Base-by-base conservation (phyloP, 208 protist genomes). In the Acanthamoeba triangularis region DNA sequence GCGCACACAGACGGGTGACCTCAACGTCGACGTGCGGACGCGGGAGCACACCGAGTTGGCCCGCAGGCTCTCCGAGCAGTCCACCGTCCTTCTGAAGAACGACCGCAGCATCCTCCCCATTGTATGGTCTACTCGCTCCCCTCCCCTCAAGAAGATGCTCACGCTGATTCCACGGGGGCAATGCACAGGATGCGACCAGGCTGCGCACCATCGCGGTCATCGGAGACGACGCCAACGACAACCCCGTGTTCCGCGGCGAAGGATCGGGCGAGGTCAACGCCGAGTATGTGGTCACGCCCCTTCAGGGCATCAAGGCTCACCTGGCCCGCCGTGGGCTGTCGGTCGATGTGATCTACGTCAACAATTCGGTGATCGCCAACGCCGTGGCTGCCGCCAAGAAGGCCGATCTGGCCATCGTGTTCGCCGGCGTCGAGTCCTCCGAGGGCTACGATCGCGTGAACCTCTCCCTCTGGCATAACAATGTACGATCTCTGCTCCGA, bases 41-140 rank as follows among this genome's bases (percentile, higher is more conserved):
- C 87, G 91, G 35, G 96, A 65, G 82, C 97, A 98, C 90, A 94
- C 93, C 84, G 80, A 63, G 23, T 61, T 97, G 25, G 97, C 97
- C n/a, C 91, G 93, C n/a, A 20, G 74, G 30, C 93, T 97, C 14
- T 96, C 97, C 7, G 96, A 20, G n/a, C 96, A 80, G 35, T 85
- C 78, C 65, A 96, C 96, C 16, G 97, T 98, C 33, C 96, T 98
- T 20, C 94, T 98, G 44, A 97, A 98, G 96, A 98, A 98, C 85
- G 95, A 97, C 23, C 65, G 96, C 41, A 76, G 54, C 41, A 49
- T 93, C 16, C 88, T 93, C 20, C 88, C 88, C 4, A 80, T 69
- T 16, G 44, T 69, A 80, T 61, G 35, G 49, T 11, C 49, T n/a
- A n/a, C n/a, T n/a, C n/a, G n/a, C n/a, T n/a, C n/a, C n/a, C n/a